Evolutionary conservation across 2,329 filamentous ascomycete genomes (phyloP), one percentile per base, ranked within the genome.

Genomic region (Metarhizium guizhouense): DNA sequence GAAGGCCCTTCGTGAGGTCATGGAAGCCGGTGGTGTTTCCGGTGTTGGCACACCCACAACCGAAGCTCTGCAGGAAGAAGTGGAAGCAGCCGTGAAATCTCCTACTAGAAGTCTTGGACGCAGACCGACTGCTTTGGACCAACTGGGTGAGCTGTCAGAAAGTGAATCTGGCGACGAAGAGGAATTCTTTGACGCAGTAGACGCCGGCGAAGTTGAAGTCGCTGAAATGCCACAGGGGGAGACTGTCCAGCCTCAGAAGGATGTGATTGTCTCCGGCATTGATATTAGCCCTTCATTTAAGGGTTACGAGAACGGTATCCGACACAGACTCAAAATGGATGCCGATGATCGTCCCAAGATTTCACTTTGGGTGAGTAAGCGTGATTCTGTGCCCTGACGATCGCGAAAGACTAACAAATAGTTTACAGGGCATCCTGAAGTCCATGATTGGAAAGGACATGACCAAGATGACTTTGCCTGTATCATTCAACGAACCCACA

Each of bases 391-490:
- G 45, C n/a, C 25, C 25, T 11, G 45, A n/a, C n/a, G 18, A 18
- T 8, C n/a, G n/a, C 13, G 30, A 20, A 38, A 30, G 2, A 29
- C 50, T 52, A 18, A 52, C 50, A 30, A 6, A 14, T 7, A n/a
- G 38, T 25, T 45, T 42, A 32, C 61, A 96, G 92, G 87, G 88
- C 62, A 96, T 99, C 63, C 76, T 99, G 60, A 99, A 97, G 75
- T 97, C 93, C 25, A 97, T 99, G 94, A 96, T 99, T 72, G 94
- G 94, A 60, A 97, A 99, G 70, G 94, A 99, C 68, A 97, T 99
- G 94, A 97, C 94, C 42, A 97, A 95, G 76, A 99, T 99, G 93
- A 97, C 94, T 0, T 76, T 99, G 20, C 94, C 94, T 0, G 94
- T 99, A 2, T 96, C 94, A 0, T 97, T 99, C 77, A 99, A 99